A percentile compares a stretch with the other conserved stretches of the same genome.
Conservation (phyloP, 1,139 yeast genomes). For the Hyphopichia buzzinii region DNA sequence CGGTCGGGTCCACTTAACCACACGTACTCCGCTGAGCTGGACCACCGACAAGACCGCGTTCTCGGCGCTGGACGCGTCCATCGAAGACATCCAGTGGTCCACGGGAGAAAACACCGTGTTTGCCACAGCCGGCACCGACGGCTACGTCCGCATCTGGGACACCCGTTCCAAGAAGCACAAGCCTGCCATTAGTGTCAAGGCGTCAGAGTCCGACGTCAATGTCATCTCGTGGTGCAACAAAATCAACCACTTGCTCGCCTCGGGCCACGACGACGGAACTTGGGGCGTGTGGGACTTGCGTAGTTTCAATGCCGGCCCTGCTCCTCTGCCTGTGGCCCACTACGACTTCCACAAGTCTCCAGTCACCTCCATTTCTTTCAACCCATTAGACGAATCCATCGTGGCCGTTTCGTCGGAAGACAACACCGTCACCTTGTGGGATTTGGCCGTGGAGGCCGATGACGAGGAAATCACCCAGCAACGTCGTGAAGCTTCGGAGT, state of each 20-base stretch:
- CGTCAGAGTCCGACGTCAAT: slow-evolving; percentile 84
- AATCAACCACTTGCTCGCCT: slow-evolving; percentile 81
- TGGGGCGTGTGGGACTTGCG: slow-evolving; percentile 99
- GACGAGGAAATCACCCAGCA: slow-evolving; percentile 90
- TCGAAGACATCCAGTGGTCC: slow-evolving; percentile 98
- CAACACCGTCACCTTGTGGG: slow-evolving; percentile 96
- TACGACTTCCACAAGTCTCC: slow-evolving; percentile 95
- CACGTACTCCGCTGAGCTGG: slow-evolving; percentile 80
- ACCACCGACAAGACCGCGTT: slow-evolving; percentile 83
- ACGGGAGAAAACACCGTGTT: slow-evolving; percentile 88
- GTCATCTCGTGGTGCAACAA: slow-evolving; percentile 95
- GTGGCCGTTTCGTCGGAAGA: slow-evolving; percentile 96
- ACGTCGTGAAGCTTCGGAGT: slow-evolving; percentile 66
- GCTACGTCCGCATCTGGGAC: slow-evolving; percentile 93
- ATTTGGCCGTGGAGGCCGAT: slow-evolving; percentile 93
- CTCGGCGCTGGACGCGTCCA: slow-evolving; percentile 66
- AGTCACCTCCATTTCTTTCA: slow-evolving; percentile 88
- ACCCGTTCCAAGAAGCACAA: slow-evolving; percentile 88
- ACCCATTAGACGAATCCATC: slow-evolving; percentile 93
- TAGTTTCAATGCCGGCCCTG: slow-evolving; percentile 60
- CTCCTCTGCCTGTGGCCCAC: slow-evolving; percentile 81
- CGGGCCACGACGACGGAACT: slow-evolving; percentile 96
- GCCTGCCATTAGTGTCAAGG: slow-evolving; percentile 84
- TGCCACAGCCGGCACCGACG: slow-evolving; percentile 92
- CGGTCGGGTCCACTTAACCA: slow-evolving; percentile 78